Evolutionary conservation across 352 stramenopile species (phyloP), one percentile per base, ranked within the genome.

Genomic region (Pythium apleroticum): DNA sequence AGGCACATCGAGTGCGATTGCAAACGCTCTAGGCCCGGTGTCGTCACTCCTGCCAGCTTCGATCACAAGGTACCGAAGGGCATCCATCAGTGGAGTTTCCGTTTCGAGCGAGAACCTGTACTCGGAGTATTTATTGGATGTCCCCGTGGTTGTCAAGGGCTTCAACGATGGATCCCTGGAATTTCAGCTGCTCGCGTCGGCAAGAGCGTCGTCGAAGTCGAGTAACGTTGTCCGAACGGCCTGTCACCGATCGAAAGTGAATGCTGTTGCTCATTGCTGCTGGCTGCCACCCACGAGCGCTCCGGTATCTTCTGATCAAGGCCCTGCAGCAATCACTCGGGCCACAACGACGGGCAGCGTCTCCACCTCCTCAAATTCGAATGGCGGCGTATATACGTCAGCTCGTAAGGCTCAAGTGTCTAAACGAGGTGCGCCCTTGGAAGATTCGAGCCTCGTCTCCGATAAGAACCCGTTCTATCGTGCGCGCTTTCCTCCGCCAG

Each of bases 391-490:
- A 2, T 66, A 69, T 33, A 50, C 63, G 45, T 74, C 67, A 14
- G 24, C 57, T n/a, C 60, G 67, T 12, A 63, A 60, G 30, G 65
- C 55, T 39, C 31, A 64, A 37, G 57, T 53, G 12, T 25, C 43
- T 12, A 67, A 70, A 35, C 74, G 69, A 39, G 74, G 71, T 4
- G 58, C 65, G 10, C 45, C 70, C 11, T 61, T 66, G 17, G 71
- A 73, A 10, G 69, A 78, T 20, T 74, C 71, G n/a, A 72, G 60
- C 35, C 65, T 90, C n/a, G 66, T 72, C 49, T 81, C 72, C 3
- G 71, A 85, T 24, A 80, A 76, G 57, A 92, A 90, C 35, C 84
- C 74, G 3, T 92, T 92, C 39, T 81, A 86, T 62, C 73, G 71
- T 10, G 77, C 81, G 30, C 64, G 81, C 7, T 88, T 89, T 50